Evolutionary conservation across 257 asterid genomes (phyloP), one percentile per base, ranked within the genome.

Genomic region (Nicotiana tabacum): DNA sequence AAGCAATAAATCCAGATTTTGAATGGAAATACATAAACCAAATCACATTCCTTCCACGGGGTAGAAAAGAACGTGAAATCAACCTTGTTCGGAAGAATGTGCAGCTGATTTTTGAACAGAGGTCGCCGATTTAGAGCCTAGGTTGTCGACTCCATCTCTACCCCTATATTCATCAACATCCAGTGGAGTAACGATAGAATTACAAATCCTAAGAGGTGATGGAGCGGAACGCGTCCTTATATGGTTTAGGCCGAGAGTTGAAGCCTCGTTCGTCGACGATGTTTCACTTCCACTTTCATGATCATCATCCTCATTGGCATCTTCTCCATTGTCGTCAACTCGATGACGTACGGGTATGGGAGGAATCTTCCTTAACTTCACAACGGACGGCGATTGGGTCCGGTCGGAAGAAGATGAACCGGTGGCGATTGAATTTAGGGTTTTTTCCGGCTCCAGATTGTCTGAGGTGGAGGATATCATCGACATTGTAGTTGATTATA

Each of bases 151-250:
- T 81, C 77, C 89, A 35, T 86, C 90, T 21, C 80, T 66, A 15
- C 55, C 87, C 13, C 21, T 81, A 80, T 39, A 39, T 43, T 81
- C 85, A 43, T 81, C 85, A 43, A 80, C 77, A 79, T 81, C 81
- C 77, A 77, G 83, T 43, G 85, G 81, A 43, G n/a, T 37, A 11
- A 79, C 86, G 13, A 86, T 77, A 61, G 92, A 87, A 87, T 77
- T 84, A 4, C 83, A 82, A 82, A 80, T 77, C 64, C 83, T 78
- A 35, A 90, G 87, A 77, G 91, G 94, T 83, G 90, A 87, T 82
- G 88, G 83, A 5, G 96, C 91, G 51, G 87, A 87, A 61, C 92
- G 92, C 9, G 98, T 96, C 91, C 94, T 84, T 65, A 94, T 93
- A 83, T 90, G 97, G 82, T 92, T 92, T 66, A 92, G 95, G 68